Percentiles rank a stretch among this genome's conserved stretches.
Evolutionary conservation across 305 asterid genomes (phyloP).

Genomic region (Fraxinus velutina): DNA sequence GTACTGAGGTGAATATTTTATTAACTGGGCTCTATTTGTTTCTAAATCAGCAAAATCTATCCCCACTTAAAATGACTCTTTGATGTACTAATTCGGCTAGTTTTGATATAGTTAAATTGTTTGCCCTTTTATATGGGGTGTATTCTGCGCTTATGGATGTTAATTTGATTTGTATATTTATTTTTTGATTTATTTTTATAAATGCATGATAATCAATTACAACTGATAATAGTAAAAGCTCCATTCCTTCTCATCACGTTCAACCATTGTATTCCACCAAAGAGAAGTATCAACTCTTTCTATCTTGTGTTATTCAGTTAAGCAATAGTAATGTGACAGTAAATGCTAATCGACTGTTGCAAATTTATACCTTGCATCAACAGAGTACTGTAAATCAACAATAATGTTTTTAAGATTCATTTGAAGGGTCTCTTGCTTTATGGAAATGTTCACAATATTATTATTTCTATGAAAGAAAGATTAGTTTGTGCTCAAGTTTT

Average conservation of each 20-base stretch:
- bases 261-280: neutral
- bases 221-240: no score
- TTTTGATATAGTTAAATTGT: neutral
- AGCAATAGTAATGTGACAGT: neutral
- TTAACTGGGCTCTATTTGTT: slow-evolving; percentile 12
- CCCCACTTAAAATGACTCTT: neutral
- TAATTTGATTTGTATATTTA: neutral
- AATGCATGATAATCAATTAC: neutral
- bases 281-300: neutral
- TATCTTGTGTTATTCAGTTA: neutral
- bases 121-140: neutral
- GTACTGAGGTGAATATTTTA: neutral
- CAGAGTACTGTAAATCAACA: neutral
- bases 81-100: neutral
- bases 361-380: neutral
- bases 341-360: neutral
- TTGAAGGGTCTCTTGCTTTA: neutral
- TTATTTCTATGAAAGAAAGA: neutral
- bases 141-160: neutral
- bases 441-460: neutral
- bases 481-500: slow-evolving; percentile 14
- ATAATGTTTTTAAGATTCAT: neutral
- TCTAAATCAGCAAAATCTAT: neutral
- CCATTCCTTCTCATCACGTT: neutral
- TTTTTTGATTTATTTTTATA: neutral